A percentile compares a stretch with the other conserved stretches of the same genome.
Evolutionary conservation across 768 basidiomycete genomes (phyloP).

Genomic region (Termitomyces sp.): DNA sequence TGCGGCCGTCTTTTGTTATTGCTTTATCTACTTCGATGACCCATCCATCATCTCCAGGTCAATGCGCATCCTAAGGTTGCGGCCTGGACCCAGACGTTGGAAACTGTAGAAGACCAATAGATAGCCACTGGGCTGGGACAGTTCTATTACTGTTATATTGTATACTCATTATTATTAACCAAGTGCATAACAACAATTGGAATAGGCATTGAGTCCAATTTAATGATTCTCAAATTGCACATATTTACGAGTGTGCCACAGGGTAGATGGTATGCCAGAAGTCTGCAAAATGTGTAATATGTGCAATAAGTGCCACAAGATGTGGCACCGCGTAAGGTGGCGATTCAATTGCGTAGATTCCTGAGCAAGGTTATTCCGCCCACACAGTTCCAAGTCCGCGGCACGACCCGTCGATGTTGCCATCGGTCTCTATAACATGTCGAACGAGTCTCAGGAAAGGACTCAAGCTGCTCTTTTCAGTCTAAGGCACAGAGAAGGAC

Average conservation of each 20-base stretch:
- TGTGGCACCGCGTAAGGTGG: too few species aligned
- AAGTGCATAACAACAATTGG: not conserved
- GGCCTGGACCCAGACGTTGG: slow-evolving; percentile 68
- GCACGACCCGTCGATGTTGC: too few species aligned
- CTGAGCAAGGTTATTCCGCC: too few species aligned
- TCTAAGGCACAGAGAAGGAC: too few species aligned
- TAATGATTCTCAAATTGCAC: not conserved
- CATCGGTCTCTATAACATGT: too few species aligned
- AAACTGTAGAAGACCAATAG: slow-evolving; percentile 34
- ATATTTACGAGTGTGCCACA: not conserved
- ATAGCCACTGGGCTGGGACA: not conserved
- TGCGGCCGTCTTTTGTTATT: slow-evolving; percentile 26
- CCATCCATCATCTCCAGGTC: slow-evolving; percentile 39
- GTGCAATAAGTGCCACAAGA: too few species aligned
- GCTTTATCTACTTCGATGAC: not conserved
- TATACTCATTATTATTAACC: not conserved
- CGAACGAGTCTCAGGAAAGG: too few species aligned
- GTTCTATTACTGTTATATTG: not conserved
- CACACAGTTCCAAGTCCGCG: too few species aligned
- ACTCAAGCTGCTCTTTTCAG: too few species aligned
- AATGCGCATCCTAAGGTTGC: slow-evolving; percentile 69
- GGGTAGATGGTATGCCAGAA: not conserved
- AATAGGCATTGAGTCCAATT: not conserved
- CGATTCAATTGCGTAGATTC: too few species aligned
- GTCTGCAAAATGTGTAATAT: too few species aligned